phyloP scores from a whole-genome alignment of 2,329 filamentous ascomycete species.

The Pseudogymnoascus sp. region DNA sequence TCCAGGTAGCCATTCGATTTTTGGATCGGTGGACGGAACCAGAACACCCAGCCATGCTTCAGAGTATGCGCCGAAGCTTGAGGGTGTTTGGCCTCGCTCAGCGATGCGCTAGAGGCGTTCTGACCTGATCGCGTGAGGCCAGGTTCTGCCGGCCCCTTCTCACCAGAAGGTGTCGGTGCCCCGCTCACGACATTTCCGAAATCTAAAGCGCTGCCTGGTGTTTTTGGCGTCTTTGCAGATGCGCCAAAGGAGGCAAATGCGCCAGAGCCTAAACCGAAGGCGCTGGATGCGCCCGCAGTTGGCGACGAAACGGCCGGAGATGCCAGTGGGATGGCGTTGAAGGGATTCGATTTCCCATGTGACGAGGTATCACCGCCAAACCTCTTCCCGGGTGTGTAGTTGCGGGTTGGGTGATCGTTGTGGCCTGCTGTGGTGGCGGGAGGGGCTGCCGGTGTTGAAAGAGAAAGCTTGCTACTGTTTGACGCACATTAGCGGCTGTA shows the following conservation, averaged over 20 bases:
- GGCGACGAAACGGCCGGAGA: constrained; percentile 67
- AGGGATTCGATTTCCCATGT: constrained; percentile 69
- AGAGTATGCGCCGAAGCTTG: constrained; percentile 53
- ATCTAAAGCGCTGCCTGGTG: constrained; percentile 74
- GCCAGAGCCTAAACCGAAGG: constrained; percentile 89
- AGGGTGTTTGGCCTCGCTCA: constrained; percentile 41
- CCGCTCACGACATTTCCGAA: constrained; percentile 52
- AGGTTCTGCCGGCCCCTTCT: constrained; percentile 43
- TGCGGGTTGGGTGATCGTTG: constrained; percentile 53
- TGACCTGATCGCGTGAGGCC: constrained; percentile 14
- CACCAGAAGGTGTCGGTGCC: constrained; percentile 50
- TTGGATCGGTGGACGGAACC: constrained; percentile 92
- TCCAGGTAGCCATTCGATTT: constrained; percentile 84
- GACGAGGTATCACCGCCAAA: constrained; percentile 68
- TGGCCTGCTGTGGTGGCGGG: constrained; percentile 36
- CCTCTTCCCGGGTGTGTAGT: constrained; percentile 62
- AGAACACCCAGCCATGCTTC: constrained; percentile 89
- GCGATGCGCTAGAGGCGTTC: constrained; percentile 41
- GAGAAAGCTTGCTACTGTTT: constrained; percentile 70
- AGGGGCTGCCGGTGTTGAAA: constrained; percentile 45
- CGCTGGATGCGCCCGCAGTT: constrained; percentile 70
- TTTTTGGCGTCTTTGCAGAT: constrained; percentile 80
- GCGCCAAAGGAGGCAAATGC: constrained; percentile 93
- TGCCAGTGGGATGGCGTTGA: constrained; percentile 68
- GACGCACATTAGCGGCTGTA: constrained; percentile 20